Base-by-base conservation (phyloP, 345 rosid genomes). In the Eucalyptus erythrocorys region DNA sequence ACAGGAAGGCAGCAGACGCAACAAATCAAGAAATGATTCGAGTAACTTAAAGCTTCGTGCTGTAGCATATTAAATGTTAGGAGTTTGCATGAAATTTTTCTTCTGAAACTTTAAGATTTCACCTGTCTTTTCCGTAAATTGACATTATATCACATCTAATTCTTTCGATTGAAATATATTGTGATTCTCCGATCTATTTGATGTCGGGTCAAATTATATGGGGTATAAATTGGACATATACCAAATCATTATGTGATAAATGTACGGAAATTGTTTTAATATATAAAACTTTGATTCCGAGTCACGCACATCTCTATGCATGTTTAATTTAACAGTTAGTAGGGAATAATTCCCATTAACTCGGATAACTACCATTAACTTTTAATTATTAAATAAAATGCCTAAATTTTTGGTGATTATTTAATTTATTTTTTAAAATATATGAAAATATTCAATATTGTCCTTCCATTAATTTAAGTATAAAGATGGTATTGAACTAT, bases 121-220 rank as follows among this genome's bases (percentile, higher is more conserved):
- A 15, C 32, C n/a, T 27, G 32, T 59, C 66, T 27, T 59, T 59
- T 59, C 15, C 6, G 0, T 32, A 26, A 59, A 59, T 59, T 26
- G 14, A 57, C n/a, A 57, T 57, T 57, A 57, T 26, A 57, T 57
- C 15, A 26, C 7, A 27, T 1, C 32, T 27, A 59, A 59, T 59
- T 59, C 6, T 59, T 26, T 59, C 7, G 2, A 27, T 59, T 11
- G 30, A 59, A 0, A 5, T 7, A 11, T 59, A 6, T 26, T 59
- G 1, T 59, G 66, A 59, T 59, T 59, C 32, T 27, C 32, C 0
- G 7, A 0, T 59, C 4, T 5, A 59, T 59, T 26, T 26, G 32
- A 27, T 26, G 15, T 26, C 2, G 0, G 7, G 6, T 59, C 0
- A 26, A 59, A 59, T 59, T 0, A 2, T 26, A 11, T 2, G 3